Conservation (phyloP, 169 alveolate genomes). For the Cryptosporidium sp. region DNA sequence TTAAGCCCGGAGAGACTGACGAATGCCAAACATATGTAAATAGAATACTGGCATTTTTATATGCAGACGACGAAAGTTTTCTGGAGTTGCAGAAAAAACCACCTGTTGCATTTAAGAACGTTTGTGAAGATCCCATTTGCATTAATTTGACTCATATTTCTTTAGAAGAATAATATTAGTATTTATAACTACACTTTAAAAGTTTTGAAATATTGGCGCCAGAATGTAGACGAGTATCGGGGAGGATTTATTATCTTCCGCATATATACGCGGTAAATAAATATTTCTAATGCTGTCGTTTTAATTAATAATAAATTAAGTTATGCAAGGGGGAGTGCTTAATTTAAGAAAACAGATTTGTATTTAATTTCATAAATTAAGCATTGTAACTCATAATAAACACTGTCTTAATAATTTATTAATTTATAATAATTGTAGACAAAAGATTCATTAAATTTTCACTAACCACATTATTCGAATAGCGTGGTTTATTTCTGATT, state of each 20-base stretch:
- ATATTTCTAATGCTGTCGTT: no score
- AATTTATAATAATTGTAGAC: not conserved
- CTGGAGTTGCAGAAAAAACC: conserved; percentile 87
- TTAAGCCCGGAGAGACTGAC: conserved; percentile 85
- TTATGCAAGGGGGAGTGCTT: not conserved
- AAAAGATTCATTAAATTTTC: not conserved
- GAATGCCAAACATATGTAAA: conserved; percentile 89
- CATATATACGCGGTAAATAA: not conserved
- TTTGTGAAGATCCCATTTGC: conserved; percentile 89
- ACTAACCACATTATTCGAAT: no score
- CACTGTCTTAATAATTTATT: not conserved
- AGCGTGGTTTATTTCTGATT: not conserved
- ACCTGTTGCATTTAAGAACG: conserved; percentile 88
- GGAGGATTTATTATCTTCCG: not conserved
- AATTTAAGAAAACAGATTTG: no score
- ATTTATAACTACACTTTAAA: not conserved
- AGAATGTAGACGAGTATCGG: conserved; percentile 19
- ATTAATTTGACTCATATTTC: conserved; percentile 90
- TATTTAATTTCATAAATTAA: no score
- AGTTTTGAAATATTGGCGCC: not conserved
- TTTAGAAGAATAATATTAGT: conserved; percentile 79
- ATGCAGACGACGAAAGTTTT: conserved; percentile 90
- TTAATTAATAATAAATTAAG: no score
- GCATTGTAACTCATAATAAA: no score
- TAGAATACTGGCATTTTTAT: conserved; percentile 89